phyloP scores from a whole-genome alignment of 805 yeast genomes.

The Metschnikowia bowlesiae region DNA sequence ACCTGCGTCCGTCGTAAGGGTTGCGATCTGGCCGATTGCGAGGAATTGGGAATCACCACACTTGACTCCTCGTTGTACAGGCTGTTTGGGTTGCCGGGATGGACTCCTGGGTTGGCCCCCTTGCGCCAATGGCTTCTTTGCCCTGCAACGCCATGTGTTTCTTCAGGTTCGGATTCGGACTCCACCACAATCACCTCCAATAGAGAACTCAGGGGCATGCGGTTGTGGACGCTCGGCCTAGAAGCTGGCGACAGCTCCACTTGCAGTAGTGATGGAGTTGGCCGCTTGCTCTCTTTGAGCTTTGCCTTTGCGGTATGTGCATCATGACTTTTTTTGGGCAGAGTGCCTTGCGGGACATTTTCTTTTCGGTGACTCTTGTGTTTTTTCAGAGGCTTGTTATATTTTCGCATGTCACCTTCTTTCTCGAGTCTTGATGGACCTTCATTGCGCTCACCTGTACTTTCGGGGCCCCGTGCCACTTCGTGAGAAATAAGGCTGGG shows the following conservation, averaged over 20 bases:
- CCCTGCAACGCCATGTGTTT: neutral
- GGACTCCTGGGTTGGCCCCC: neutral
- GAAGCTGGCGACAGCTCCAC: neutral
- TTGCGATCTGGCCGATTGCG: conserved; percentile 2
- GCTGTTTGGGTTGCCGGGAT: neutral
- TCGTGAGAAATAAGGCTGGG: neutral
- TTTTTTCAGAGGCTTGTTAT: neutral
- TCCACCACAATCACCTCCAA: conserved; percentile 1
- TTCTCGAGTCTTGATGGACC: neutral
- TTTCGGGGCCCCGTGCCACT: neutral
- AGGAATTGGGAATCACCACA: conserved; percentile 8
- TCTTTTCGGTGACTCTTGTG: neutral
- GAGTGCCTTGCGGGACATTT: neutral
- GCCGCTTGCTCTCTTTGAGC: neutral
- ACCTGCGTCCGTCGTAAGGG: neutral
- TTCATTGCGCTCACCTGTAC: neutral
- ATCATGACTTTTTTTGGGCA: neutral
- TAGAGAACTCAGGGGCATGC: neutral
- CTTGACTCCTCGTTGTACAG: neutral
- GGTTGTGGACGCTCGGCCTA: neutral
- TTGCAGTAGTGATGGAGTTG: neutral
- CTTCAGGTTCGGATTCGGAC: neutral
- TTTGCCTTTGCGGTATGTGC: neutral
- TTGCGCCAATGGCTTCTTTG: neutral
- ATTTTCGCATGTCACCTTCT: neutral